Base-by-base conservation (phyloP, 176 grass and related monocot species). In the Aechmea fasciata region DNA sequence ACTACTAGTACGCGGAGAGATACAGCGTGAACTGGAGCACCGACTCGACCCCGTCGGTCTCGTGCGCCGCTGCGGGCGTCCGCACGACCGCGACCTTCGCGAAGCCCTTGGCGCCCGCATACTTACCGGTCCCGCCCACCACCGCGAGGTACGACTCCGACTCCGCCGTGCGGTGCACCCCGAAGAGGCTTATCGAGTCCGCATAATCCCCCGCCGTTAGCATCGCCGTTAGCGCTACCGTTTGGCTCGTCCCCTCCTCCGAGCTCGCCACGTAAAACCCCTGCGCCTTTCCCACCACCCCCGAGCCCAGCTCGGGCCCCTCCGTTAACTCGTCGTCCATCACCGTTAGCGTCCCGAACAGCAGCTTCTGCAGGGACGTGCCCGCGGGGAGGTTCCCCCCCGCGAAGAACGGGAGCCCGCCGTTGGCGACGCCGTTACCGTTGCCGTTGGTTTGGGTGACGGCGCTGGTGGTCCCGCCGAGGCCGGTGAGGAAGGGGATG, bases 271-370 rank as follows among this genome's bases (percentile, higher is more conserved):
- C 64, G 65, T 89, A 89, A 72, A 85, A 89, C 0, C 87, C 87
- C 87, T 89, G 87, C 22, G 87, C 83, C 54, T 83, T 72, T 9
- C 87, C 87, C 3, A 85, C 47, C 50, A 71, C 62, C 1, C 78
- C 52, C 18, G 82, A 85, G 13, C 82, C 82, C 13, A 85, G 82
- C 62, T 48, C 82, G 29, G 79, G 87, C 33, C 65, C 82, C 79
- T 82, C 87, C 15, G 82, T 85, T 3, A 89, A 82, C 78, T 89
- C 87, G 77, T 89, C 87, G 73, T 89, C 87, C 22, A 89, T 75
- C 78, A 89, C 87, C 14, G 87, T 89, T 82, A 89, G 79, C 1
- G 83, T 85, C 63, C 87, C 87, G 23, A 89, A 85, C 2, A 89
- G 79, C 11, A 89, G 82, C 70, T 76, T 82, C 72, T 89, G 83